Evolutionary conservation across 2,329 filamentous ascomycete species (phyloP).

Genomic region (Colletotrichum tamarilloi): DNA sequence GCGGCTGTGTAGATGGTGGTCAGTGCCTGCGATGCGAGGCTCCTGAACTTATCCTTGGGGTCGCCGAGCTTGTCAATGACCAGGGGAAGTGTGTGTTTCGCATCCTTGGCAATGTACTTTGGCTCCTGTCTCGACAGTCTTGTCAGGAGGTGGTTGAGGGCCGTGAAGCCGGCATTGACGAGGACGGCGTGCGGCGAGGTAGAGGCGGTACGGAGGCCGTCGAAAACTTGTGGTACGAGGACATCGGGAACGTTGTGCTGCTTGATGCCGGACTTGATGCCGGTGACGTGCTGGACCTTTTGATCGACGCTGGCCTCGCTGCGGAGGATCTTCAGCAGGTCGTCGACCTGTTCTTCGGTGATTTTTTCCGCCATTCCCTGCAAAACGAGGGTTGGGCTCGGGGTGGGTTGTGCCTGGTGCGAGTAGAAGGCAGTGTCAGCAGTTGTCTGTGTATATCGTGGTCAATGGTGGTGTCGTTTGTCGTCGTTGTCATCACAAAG

Average conservation of each 20-base stretch:
- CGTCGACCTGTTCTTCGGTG: constrained; percentile 67
- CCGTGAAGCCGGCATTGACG: constrained; percentile 86
- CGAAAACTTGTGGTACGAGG: constrained; percentile 79
- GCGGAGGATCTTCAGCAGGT: constrained; percentile 63
- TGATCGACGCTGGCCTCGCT: constrained; percentile 75
- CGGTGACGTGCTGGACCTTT: constrained; percentile 78
- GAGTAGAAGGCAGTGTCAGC: constrained; percentile 12
- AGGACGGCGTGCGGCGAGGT: constrained; percentile 81
- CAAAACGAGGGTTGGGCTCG: constrained; percentile 24
- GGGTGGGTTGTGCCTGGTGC: constrained; percentile 8
- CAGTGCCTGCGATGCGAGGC: constrained; percentile 79
- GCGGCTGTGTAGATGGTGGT: constrained; percentile 80
- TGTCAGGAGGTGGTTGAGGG: constrained; percentile 87
- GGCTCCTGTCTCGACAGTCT: constrained; percentile 87
- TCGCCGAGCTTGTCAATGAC: constrained; percentile 90
- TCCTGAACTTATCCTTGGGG: constrained; percentile 84
- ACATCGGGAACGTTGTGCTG: constrained; percentile 88
- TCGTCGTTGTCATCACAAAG: background rate
- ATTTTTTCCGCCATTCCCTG: constrained; percentile 66
- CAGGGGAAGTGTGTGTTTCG: constrained; percentile 76
- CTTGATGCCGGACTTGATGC: constrained; percentile 89
- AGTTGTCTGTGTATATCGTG: background rate
- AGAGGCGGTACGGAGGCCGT: constrained; percentile 81
- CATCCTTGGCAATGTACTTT: constrained; percentile 76
- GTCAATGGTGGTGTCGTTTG: background rate